phyloP scores from a whole-genome alignment of 2,329 filamentous ascomycete genomes.

The Thermoascus crustaceus region DNA sequence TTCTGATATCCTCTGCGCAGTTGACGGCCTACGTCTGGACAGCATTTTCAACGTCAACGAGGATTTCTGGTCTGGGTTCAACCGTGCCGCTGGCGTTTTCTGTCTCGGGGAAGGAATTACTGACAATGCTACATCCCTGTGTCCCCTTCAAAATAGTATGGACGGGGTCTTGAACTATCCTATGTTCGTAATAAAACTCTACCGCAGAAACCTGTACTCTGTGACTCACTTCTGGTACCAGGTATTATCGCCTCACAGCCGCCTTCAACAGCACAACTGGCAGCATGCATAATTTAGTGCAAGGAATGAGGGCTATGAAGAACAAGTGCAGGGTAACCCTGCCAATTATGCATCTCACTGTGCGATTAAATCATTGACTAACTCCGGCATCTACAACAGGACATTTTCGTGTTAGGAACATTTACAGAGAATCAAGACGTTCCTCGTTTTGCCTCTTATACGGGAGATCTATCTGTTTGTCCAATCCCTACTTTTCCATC shows the following conservation, averaged over 20 bases:
- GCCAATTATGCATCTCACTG: neutral
- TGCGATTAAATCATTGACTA: neutral
- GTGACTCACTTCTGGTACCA: neutral
- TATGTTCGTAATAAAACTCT: constrained; percentile 12
- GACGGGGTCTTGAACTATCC: constrained; percentile 37
- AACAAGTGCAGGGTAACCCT: constrained; percentile 11
- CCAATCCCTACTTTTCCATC: neutral
- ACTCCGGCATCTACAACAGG: constrained; percentile 5
- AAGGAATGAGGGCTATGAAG: constrained; percentile 9
- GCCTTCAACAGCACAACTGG: constrained; percentile 11
- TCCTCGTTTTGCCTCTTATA: constrained; percentile 43
- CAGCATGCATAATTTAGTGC: constrained; percentile 12
- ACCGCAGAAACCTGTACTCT: neutral
- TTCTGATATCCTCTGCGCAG: constrained; percentile 3
- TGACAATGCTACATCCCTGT: constrained; percentile 23
- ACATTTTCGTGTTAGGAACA: constrained; percentile 39
- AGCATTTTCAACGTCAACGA: constrained; percentile 35
- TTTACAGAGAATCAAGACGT: constrained; percentile 53
- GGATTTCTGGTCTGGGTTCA: constrained; percentile 28
- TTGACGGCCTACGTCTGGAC: constrained; percentile 41
- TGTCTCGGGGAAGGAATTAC: constrained; percentile 35
- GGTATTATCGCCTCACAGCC: constrained; percentile 13
- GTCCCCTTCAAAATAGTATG: constrained; percentile 30
- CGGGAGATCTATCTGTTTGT: constrained; percentile 36
- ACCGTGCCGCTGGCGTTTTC: constrained; percentile 26